A percentile compares a stretch with the other conserved stretches of the same genome.
Evolutionary conservation across 2,329 filamentous ascomycete genomes (phyloP).

Genomic region (Talaromyces sp.): DNA sequence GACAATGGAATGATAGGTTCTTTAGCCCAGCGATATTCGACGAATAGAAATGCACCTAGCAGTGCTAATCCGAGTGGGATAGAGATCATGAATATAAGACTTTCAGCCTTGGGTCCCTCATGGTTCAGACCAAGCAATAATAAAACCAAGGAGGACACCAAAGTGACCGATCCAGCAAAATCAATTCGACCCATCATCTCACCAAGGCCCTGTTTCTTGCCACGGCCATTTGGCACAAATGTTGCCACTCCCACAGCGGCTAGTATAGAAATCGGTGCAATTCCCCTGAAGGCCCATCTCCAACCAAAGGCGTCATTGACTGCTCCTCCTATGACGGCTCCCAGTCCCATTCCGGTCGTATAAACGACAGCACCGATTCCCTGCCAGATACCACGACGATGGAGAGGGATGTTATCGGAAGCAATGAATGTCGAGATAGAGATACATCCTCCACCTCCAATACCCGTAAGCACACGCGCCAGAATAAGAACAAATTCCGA

Average conservation of each 20-base stretch:
- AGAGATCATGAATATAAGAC: background rate
- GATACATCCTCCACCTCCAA: constrained; percentile 20
- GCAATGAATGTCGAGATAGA: constrained; percentile 19
- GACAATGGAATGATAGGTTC: constrained; percentile 20
- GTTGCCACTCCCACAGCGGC: constrained; percentile 8
- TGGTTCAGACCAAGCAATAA: constrained; percentile 16
- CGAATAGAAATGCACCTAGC: constrained; percentile 8
- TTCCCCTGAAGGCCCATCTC: constrained; percentile 19
- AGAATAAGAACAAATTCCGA: constrained; percentile 8
- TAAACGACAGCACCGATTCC: constrained; percentile 12
- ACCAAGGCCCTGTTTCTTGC: background rate
- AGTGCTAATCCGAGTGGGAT: constrained; percentile 1
- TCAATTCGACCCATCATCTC: constrained; percentile 12
- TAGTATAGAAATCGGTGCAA: constrained; percentile 13
- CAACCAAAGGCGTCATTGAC: constrained; percentile 17
- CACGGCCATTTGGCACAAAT: constrained; percentile 10
- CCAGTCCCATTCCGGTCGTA: constrained; percentile 15
- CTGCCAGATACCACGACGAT: constrained; percentile 13
- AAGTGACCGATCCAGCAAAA: constrained; percentile 13
- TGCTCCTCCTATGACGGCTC: constrained; percentile 16
- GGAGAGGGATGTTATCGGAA: constrained; percentile 18
- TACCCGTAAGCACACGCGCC: constrained; percentile 14
- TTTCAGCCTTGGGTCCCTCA: constrained; percentile 6
- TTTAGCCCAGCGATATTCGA: constrained; percentile 13
- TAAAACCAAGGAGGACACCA: constrained; percentile 14